Evolutionary conservation across 2,329 filamentous ascomycete genomes (phyloP), one percentile per base, ranked within the genome.

Genomic region (Fusarium compactum): DNA sequence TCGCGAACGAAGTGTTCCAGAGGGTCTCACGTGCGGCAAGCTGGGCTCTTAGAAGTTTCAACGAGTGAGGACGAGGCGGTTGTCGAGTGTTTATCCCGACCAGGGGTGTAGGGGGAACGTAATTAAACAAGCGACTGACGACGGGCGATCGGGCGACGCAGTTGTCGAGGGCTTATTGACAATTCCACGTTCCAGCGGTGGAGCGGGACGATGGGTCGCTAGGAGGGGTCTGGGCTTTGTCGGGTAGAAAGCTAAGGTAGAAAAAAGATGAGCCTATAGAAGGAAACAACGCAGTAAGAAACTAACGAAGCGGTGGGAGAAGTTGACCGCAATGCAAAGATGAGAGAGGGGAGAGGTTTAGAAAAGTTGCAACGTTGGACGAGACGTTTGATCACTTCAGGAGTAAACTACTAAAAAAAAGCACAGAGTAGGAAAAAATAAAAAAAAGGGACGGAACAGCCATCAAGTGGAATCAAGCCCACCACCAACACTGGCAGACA

Each of bases 101-200:
- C 65, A 73, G 74, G 72, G 74, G 67, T 64, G 72, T 66, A 72
- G 74, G 74, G 71, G 52, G 58, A 59, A 63, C 59, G 72, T 75
- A 76, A 76, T 76, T 76, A 76, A 76, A 76, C 74, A 74, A 69
- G 67, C 71, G 72, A 65, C 61, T 25, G 58, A 61, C 41, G 58
- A 64, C 60, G 60, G 65, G 64, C 55, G 65, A 70, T 62, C 69
- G 61, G 62, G 62, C 64, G n/a, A 63, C 60, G 51, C 56, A 62
- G 59, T 65, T 59, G 32, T 74, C 64, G 52, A 72, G 58, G 60
- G 48, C 54, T 71, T 38, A 61, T 44, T 63, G 58, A 61, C 38
- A 34, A 65, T 57, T 64, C 63, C 56, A 75, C 71, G 71, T 74
- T 75, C 73, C 73, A 75, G 67, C 56, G 62, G 58, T 53, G 54